phyloP scores from a whole-genome alignment of 306 rosid genomes.

The Cyamopsis tetragonoloba region DNA sequence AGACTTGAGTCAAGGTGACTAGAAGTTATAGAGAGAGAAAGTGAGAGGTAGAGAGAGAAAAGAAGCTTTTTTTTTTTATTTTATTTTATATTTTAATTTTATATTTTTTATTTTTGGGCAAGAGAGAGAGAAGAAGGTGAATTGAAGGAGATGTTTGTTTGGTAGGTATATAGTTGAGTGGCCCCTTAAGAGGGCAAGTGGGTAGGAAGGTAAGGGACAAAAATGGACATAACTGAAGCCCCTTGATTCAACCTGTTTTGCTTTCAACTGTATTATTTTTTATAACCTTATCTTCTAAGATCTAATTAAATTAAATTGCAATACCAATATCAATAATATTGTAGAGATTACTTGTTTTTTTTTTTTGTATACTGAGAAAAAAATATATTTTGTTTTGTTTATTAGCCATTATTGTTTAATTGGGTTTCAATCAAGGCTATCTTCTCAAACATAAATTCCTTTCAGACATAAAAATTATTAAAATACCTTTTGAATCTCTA shows the following conservation, averaged over 20 bases:
- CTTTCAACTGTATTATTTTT: background rate
- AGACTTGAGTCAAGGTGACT: constrained; percentile 33
- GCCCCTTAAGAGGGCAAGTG: constrained; percentile 20
- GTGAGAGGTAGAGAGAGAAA: background rate
- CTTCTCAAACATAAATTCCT: too few relatives aligned
- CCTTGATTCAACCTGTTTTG: background rate
- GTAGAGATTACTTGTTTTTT: background rate
- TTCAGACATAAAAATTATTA: too few relatives aligned
- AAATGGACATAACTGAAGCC: background rate
- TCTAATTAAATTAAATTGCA: background rate
- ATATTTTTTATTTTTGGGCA: too few relatives aligned
- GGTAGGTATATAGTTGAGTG: constrained; percentile 18
- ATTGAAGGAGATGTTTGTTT: background rate
- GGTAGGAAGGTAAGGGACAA: constrained; percentile 8
- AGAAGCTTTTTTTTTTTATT: too few relatives aligned
- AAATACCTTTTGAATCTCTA: too few relatives aligned
- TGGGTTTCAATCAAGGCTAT: too few relatives aligned
- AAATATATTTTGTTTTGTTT: too few relatives aligned
- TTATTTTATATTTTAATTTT: too few relatives aligned
- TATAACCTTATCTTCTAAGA: constrained; percentile 17
- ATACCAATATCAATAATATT: background rate
- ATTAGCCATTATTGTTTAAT: too few relatives aligned
- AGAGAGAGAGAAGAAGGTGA: background rate
- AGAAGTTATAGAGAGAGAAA: background rate
- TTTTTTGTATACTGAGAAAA: background rate